Base-by-base conservation (phyloP, 495 filamentous ascomycete species). In the Tuber magnatum region DNA sequence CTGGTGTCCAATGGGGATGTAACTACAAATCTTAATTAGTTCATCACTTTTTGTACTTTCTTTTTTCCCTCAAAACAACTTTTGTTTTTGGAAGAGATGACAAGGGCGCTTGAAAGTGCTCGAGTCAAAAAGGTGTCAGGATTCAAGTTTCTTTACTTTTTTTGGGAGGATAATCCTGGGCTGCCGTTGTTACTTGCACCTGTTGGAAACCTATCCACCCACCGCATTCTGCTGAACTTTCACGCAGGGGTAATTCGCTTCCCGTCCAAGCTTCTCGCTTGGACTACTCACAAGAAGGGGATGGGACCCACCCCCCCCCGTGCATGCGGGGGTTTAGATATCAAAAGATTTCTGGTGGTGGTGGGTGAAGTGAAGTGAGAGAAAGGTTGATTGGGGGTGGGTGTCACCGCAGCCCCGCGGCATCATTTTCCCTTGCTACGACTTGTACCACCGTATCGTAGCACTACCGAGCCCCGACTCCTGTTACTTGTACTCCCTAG, bases 171-270 rank as follows among this genome's bases (percentile, higher is more conserved):
- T 65, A 16, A 70, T 74, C 40, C 28, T 20, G 40, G 56, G 73
- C 41, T 28, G 14, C 35, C 20, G 75, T 69, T 46, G 51, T n/a
- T 48, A 56, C n/a, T n/a, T 77, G 71, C 41, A 61, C n/a, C 18
- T 77, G 75, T 78, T 78, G 70, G 75, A 65, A 51, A 61, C 71
- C 43, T 41, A 68, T 32, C 76, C 70, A 77, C 71, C 65, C 76
- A 78, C 65, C 61, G 75, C 71, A 8, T 39, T 42, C 74, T 43
- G 61, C 51, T 76, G 70, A 38, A 16, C 71, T 65, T 35, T 35
- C 76, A 79, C 76, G 77, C 77, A 79, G 77, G 77, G 77, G 77
- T 46, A 48, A 70, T 78, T 79, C 77, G 65, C 77, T 79, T 79
- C 38, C 72, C 76, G 70, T 42, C 69, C 76, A 75, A 75, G 70